phyloP scores from a whole-genome alignment of 2,329 filamentous ascomycete species.

The Hyphodiscus sp. region DNA sequence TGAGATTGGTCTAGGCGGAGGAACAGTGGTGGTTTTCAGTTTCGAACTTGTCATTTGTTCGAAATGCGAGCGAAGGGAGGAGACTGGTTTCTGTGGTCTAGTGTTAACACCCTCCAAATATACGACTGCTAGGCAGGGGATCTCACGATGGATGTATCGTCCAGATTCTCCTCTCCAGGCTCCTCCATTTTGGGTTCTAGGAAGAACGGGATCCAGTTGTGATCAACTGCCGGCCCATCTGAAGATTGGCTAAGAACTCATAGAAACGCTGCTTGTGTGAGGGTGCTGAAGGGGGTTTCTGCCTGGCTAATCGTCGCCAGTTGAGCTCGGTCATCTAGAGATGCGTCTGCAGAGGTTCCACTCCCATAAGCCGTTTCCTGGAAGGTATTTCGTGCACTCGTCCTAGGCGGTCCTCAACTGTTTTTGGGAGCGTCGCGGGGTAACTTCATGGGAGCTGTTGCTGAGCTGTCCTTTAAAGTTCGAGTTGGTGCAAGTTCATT shows the following conservation, averaged over 20 bases:
- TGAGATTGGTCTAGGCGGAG: slow-evolving; percentile 18
- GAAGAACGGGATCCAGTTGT: slow-evolving; percentile 6
- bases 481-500: neutral
- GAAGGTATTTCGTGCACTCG: neutral
- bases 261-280: slow-evolving; percentile 2
- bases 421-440: neutral
- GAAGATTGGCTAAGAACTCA: slow-evolving; percentile 11
- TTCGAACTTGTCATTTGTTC: slow-evolving; percentile 62
- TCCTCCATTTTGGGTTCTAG: slow-evolving; percentile 35
- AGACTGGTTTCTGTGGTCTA: slow-evolving; percentile 65
- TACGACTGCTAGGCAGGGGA: neutral
- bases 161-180: slow-evolving; percentile 51
- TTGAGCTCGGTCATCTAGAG: slow-evolving; percentile 9
- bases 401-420: neutral
- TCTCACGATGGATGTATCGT: slow-evolving; percentile 70
- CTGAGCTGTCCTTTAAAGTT: neutral
- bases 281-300: neutral
- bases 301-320: neutral
- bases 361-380: neutral
- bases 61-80: slow-evolving; percentile 73
- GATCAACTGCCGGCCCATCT: slow-evolving; percentile 18
- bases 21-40: slow-evolving; percentile 28
- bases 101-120: slow-evolving; percentile 4
- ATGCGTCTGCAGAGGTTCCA: neutral
- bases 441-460: neutral